Base-by-base conservation (phyloP, 2,329 filamentous ascomycete genomes). In the Penicillium sp. region DNA sequence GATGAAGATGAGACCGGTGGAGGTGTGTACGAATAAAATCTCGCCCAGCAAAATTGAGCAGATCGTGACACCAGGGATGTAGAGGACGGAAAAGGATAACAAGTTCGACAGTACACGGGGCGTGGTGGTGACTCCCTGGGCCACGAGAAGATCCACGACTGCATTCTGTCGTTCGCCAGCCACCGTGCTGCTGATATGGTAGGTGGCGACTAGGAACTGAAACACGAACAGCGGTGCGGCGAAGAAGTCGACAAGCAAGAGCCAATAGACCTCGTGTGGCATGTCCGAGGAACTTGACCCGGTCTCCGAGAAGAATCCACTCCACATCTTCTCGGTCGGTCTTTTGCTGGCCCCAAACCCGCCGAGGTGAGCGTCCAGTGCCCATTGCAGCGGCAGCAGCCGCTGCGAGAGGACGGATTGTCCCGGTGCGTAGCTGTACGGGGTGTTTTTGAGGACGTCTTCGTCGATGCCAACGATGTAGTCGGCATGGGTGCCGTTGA, bases 271-370 rank as follows among this genome's bases (percentile, higher is more conserved):
- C 15, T 23, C 18, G 14, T 23, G 32, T 25, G 32, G 32, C 18
- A 33, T 33, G 15, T 14, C 16, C n/a, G 19, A 13, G n/a, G 19
- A 23, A 15, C 32, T 33, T 4, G 32, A 33, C 10, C 32, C 32
- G 13, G 19, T 20, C n/a, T 23, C 15, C 3, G 20, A 9, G 19
- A 33, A 33, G 23, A 20, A 33, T 15, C 32, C 32, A 25, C 32
- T 33, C 32, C 32, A 33, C 32, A 33, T 33, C 19, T 33, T 33
- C 32, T 33, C 32, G 19, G 32, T 33, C 18, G 32, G 32, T 33
- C 13, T 25, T 16, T 33, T 33, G 19, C 32, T 33, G 2, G 2
- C 16, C 14, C 15, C 32, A 33, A 33, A 33, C 15, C 32, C 32
- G 15, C 32, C 19, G 19, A 33, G 20, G 32, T 33, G 32, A 15